Conservation (phyloP, 176 grass and related monocot genomes). For the Themeda triandra region DNA sequence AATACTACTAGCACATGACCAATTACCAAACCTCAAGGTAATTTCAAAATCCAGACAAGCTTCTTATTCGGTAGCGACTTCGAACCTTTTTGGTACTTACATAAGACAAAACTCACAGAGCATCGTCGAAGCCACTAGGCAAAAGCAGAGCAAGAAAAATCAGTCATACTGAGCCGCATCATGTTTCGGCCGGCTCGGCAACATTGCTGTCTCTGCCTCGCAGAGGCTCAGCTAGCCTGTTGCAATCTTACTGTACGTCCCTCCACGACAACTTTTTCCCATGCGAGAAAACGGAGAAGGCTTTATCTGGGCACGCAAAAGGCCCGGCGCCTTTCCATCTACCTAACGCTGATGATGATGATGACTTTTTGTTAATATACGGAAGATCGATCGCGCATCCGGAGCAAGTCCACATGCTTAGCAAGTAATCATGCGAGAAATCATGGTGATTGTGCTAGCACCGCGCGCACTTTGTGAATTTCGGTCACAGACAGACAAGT, state of each 20-base stretch:
- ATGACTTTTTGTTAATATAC: constrained; percentile 1
- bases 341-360: constrained; percentile 11
- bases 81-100: neutral
- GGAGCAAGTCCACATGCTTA: constrained; percentile 15
- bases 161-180: neutral
- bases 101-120: neutral
- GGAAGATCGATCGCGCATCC: neutral
- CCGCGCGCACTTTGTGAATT: neutral
- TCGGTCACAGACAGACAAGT: neutral
- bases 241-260: neutral
- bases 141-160: too few species aligned
- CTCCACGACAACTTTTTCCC: neutral
- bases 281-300: neutral
- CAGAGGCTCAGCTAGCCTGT: neutral
- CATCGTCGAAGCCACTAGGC: neutral
- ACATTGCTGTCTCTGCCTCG: neutral
- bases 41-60: neutral
- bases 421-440: constrained; percentile 16
- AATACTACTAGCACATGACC: neutral
- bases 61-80: neutral
- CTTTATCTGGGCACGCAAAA: constrained; percentile 1
- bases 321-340: too few species aligned
- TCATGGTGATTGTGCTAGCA: neutral
- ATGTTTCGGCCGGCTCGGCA: neutral
- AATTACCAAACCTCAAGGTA: neutral